Evolutionary conservation across 2,329 filamentous ascomycete genomes (phyloP).

Genomic region (Epichloe gansuensis): DNA sequence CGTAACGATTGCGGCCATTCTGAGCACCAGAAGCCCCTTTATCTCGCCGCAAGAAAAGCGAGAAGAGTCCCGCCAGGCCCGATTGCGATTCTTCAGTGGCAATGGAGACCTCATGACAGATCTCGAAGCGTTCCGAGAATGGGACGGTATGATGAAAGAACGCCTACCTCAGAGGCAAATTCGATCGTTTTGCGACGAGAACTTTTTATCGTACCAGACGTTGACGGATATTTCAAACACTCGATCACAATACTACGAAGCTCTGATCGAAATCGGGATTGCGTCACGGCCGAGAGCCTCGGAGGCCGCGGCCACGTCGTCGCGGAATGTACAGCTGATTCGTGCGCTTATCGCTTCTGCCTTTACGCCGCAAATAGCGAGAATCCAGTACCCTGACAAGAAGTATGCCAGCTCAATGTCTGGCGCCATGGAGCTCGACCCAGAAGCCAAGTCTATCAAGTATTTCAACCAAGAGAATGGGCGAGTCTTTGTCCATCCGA

Average conservation of each 20-base stretch:
- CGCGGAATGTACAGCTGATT: constrained; percentile 37
- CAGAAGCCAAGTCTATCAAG: constrained; percentile 82
- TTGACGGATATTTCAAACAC: constrained; percentile 83
- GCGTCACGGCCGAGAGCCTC: constrained; percentile 32
- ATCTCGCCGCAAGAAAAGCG: constrained; percentile 71
- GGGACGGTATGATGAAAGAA: constrained; percentile 54
- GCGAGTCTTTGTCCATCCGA: constrained; percentile 86
- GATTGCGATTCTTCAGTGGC: constrained; percentile 58
- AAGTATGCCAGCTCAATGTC: constrained; percentile 83
- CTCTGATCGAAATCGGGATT: constrained; percentile 78
- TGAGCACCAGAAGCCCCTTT: constrained; percentile 85
- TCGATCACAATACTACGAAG: constrained; percentile 70
- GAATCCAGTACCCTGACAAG: constrained; percentile 89
- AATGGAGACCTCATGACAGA: constrained; percentile 88
- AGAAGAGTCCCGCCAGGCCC: constrained; percentile 67
- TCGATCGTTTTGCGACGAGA: constrained; percentile 68
- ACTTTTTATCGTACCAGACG: constrained; percentile 74
- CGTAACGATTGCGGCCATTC: constrained; percentile 77
- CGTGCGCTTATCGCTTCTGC: constrained; percentile 61
- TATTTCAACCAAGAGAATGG: constrained; percentile 82
- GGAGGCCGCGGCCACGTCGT: constrained; percentile 18
- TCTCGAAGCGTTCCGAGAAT: constrained; percentile 70
- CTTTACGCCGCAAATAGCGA: constrained; percentile 75
- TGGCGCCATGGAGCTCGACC: constrained; percentile 84
- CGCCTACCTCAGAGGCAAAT: constrained; percentile 50